Evolutionary conservation across 2,329 filamentous ascomycete species (phyloP).

Genomic region (Podosphaera leucotricha): DNA sequence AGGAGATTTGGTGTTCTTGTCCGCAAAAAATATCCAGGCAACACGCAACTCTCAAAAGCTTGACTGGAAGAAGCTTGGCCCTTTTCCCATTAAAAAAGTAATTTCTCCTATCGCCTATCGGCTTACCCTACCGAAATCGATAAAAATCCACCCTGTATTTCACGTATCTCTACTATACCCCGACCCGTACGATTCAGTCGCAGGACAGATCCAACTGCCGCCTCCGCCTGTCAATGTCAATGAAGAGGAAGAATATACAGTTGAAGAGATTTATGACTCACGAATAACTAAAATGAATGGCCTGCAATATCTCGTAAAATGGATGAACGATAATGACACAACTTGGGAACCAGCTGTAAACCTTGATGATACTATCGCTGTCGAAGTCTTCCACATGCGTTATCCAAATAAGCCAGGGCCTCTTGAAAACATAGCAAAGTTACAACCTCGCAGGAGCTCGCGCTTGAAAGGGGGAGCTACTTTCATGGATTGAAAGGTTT

Average conservation of each 20-base stretch:
- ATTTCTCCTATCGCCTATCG: neutral
- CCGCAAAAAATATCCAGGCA: neutral
- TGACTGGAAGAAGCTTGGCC: conserved; percentile 1
- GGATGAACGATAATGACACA: neutral
- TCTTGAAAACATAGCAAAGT: too few relatives aligned
- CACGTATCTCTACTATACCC: conserved; percentile 1
- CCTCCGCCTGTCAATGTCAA: neutral
- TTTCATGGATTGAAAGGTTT: too few relatives aligned
- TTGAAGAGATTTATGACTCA: neutral
- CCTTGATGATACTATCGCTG: neutral
- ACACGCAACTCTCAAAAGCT: neutral
- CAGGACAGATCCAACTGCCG: neutral
- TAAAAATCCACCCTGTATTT: conserved; percentile 1
- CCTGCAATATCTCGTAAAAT: neutral
- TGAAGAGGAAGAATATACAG: neutral
- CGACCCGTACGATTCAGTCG: neutral
- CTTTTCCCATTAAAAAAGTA: neutral
- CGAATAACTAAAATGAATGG: neutral
- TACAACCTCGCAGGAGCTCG: too few relatives aligned
- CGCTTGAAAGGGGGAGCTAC: too few relatives aligned
- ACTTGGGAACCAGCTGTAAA: neutral
- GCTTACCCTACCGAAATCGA: neutral
- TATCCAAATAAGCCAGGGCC: neutral
- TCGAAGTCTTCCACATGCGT: neutral
- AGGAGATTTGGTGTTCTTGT: neutral